Conservation (phyloP, 805 yeast species). For the Lipomyces yamadae region DNA sequence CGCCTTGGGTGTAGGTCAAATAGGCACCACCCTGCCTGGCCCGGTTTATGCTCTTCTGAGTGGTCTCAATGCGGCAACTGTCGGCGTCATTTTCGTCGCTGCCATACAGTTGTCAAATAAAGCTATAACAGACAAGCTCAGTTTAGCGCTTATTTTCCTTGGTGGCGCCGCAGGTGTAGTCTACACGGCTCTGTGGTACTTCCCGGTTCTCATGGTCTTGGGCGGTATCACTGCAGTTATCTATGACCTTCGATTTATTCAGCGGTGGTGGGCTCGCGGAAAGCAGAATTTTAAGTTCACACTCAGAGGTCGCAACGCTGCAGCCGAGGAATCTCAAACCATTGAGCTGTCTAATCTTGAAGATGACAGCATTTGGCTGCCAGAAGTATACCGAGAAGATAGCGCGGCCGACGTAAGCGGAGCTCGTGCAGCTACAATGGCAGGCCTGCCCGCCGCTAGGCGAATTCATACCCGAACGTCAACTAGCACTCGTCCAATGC, state of each 20-base stretch:
- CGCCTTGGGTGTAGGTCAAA: constrained; percentile 34
- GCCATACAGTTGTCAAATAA: constrained; percentile 27
- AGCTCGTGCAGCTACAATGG: not conserved
- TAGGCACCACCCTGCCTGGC: constrained; percentile 26
- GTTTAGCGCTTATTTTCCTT: constrained; percentile 25
- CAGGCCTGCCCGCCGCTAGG: constrained; percentile 1
- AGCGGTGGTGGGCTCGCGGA: constrained; percentile 6
- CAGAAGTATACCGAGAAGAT: constrained; percentile 23
- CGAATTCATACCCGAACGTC: constrained; percentile 6
- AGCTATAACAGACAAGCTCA: constrained; percentile 32
- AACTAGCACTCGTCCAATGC: not conserved
- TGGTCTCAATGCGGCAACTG: constrained; percentile 34
- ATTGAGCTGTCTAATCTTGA: constrained; percentile 13
- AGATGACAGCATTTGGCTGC: constrained; percentile 28
- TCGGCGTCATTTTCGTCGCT: constrained; percentile 35
- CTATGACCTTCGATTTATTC: constrained; percentile 19
- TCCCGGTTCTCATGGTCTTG: constrained; percentile 32
- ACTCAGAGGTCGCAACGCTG: constrained; percentile 7
- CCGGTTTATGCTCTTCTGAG: constrained; percentile 33
- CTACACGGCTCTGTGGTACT: constrained; percentile 34
- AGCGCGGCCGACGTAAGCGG: constrained; percentile 16
- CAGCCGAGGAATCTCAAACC: not conserved
- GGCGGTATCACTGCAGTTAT: constrained; percentile 28
- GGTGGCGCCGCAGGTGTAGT: constrained; percentile 30
- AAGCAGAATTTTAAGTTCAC: constrained; percentile 10